A percentile compares a stretch with the other conserved stretches of the same genome.
phyloP scores from a whole-genome alignment of 2,329 filamentous ascomycete genomes.

The Curvularia hawaiiensis region DNA sequence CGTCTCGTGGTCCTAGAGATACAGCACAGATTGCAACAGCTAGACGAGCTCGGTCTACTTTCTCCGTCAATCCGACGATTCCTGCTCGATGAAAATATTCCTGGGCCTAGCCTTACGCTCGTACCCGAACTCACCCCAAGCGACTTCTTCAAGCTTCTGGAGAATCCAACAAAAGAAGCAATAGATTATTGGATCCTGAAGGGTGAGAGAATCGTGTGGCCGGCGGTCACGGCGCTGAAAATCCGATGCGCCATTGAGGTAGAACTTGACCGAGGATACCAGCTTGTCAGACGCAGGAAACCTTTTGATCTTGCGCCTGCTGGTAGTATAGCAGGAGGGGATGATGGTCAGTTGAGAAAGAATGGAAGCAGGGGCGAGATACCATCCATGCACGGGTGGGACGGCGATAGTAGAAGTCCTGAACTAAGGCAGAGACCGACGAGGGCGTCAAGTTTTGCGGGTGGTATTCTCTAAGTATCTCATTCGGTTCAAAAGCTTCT shows the following conservation, averaged over 20 bases:
- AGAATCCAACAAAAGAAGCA: slow-evolving; percentile 76
- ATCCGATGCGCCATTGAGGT: slow-evolving; percentile 85
- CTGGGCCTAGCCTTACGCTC: slow-evolving; percentile 77
- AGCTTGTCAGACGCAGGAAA: slow-evolving; percentile 68
- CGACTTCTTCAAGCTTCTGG: slow-evolving; percentile 80
- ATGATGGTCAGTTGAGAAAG: slow-evolving; percentile 25
- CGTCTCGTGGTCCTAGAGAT: slow-evolving; percentile 77
- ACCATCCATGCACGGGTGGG: slow-evolving; percentile 14
- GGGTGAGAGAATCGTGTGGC: slow-evolving; percentile 90
- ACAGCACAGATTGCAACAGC: slow-evolving; percentile 78
- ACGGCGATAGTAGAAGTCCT: slow-evolving; percentile 13
- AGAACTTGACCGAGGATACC: slow-evolving; percentile 84
- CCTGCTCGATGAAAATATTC: slow-evolving; percentile 80
- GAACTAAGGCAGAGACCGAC: slow-evolving; percentile 21
- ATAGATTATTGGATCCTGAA: slow-evolving; percentile 84
- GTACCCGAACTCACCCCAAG: slow-evolving; percentile 75
- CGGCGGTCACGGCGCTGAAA: slow-evolving; percentile 79
- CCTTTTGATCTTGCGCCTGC: slow-evolving; percentile 42
- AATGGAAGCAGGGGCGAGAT: slow-evolving; percentile 31
- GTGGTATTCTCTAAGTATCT: slow-evolving; percentile 8
- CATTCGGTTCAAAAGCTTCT: background rate
- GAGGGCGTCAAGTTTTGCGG: slow-evolving; percentile 40
- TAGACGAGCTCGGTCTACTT: slow-evolving; percentile 77
- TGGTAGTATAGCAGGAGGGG: slow-evolving; percentile 15
- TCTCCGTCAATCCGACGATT: slow-evolving; percentile 74